phyloP scores from a whole-genome alignment of 768 basidiomycete species.

The Termitomyces eurrhizus region DNA sequence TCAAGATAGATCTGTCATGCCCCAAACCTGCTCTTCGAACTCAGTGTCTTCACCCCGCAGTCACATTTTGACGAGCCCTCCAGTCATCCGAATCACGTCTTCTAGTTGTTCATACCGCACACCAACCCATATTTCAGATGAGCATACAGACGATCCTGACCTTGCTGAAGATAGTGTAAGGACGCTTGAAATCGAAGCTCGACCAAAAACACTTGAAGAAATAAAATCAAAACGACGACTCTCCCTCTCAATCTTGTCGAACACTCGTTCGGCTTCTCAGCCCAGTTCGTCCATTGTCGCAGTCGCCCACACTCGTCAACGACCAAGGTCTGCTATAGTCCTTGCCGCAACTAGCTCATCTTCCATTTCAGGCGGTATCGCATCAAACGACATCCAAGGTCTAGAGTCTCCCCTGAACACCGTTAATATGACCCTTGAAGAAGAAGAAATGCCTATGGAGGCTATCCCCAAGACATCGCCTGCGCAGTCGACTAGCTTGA shows the following conservation, averaged over 20 bases:
- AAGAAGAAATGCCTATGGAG: neutral
- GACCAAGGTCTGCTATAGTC: slow-evolving; percentile 9
- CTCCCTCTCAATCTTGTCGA: slow-evolving; percentile 28
- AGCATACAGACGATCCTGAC: neutral
- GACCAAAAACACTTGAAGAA: slow-evolving; percentile 29
- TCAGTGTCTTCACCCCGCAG: neutral
- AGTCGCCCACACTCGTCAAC: slow-evolving; percentile 7
- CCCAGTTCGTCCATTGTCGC: slow-evolving; percentile 12
- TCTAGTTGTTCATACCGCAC: slow-evolving; percentile 15
- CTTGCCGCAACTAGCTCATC: slow-evolving; percentile 1
- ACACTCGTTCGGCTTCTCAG: slow-evolving; percentile 18
- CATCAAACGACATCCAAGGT: neutral
- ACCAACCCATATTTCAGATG: neutral
- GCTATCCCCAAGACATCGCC: neutral
- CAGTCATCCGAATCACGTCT: slow-evolving; percentile 18
- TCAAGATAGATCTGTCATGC: slow-evolving; percentile 14
- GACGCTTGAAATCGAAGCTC: slow-evolving; percentile 14
- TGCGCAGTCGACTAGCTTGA: neutral
- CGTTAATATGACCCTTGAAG: neutral
- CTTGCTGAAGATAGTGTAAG: neutral
- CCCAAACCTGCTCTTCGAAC: slow-evolving; percentile 16
- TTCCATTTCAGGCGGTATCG: slow-evolving; percentile 1
- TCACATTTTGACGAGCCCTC: slow-evolving; percentile 8
- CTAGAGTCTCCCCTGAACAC: neutral
- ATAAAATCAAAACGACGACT: slow-evolving; percentile 34